phyloP scores from a whole-genome alignment of 1,284 basidiomycete species.

The Thelephora terrestris region DNA sequence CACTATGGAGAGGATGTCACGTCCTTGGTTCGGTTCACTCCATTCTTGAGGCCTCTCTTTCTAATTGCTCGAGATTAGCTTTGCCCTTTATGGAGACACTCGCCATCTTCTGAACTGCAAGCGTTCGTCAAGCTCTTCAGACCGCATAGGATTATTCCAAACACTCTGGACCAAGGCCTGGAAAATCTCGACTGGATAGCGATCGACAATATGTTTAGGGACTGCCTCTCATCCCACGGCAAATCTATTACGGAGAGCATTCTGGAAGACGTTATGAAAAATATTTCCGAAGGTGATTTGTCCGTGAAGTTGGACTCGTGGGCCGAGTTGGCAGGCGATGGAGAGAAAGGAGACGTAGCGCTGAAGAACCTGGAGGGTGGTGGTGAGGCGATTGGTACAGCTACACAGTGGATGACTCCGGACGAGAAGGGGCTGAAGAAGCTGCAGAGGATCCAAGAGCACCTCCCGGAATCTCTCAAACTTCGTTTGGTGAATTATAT shows the following conservation, averaged over 20 bases:
- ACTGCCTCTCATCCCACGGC: slow-evolving; percentile 32
- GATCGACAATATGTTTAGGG: slow-evolving; percentile 57
- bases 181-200: slow-evolving; percentile 60
- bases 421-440: slow-evolving; percentile 33
- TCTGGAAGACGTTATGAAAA: neutral
- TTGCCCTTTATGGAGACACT: slow-evolving; percentile 78
- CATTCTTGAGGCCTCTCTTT: neutral
- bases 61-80: slow-evolving; percentile 35
- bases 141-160: slow-evolving; percentile 67
- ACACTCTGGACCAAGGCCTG: slow-evolving; percentile 58
- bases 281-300: slow-evolving; percentile 3
- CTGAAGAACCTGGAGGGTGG: slow-evolving; percentile 49
- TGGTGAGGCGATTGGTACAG: slow-evolving; percentile 33
- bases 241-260: slow-evolving; percentile 12
- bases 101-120: slow-evolving; percentile 75
- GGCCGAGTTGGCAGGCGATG: slow-evolving; percentile 11
- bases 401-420: slow-evolving; percentile 40
- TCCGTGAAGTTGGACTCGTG: slow-evolving; percentile 10
- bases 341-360: slow-evolving; percentile 33
- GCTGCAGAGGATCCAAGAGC: slow-evolving; percentile 32
- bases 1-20: slow-evolving; percentile 36
- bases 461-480: slow-evolving; percentile 26
- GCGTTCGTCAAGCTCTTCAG: slow-evolving; percentile 71
- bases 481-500: slow-evolving; percentile 14
- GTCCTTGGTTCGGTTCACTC: slow-evolving; percentile 39